Base-by-base conservation (phyloP, 2,329 filamentous ascomycete genomes). In the Beauveria bassiana region DNA sequence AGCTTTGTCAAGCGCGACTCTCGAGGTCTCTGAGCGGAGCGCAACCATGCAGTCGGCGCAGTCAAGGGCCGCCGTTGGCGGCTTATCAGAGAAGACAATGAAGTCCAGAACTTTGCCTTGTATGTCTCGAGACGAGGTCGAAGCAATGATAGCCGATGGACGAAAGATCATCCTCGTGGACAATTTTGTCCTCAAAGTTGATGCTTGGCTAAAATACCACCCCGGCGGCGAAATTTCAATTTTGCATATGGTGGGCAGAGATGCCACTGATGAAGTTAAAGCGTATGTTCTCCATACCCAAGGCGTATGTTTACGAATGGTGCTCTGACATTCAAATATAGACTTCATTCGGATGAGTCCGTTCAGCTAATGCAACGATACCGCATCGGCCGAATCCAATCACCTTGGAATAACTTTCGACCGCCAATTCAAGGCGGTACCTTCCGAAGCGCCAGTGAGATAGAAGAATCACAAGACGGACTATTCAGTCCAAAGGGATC, bases 211-310 rank as follows among this genome's bases (percentile, higher is more conserved):
- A 58, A 85, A 85, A 59, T 97, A 90, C 70, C 95, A 98, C 70
- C 95, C 95, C 14, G 95, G 95, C 62, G 95, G 95, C 67, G 87
- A 93, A 69, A 95, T 92, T 75, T 85, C 93, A 60, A 96, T 99
- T 66, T 79, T 86, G 72, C 95, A 99, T 72, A 95, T 97, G 91
- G 85, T 98, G 64, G 92, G 92, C 64, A 86, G 89, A 75, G 92
- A 96, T 84, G 93, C 91, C 56, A 97, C 93, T 12, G 93, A 97
- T 73, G 95, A 98, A 75, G 87, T 98, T 64, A 91, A 88, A 73
- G 90, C 88, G 91, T 97, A 82, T 56, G 88, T 79, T 51, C 18
- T 43, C 22, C 31, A 16, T 31, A 14, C 6, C 18, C 14, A 51
- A 42, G 24, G 1, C 7, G 22, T 51, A 16, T 49, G 38, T 16